Evolutionary conservation across 495 filamentous ascomycete genomes (phyloP), one percentile per base, ranked within the genome.

Genomic region (Hypoxylon subgilvum): DNA sequence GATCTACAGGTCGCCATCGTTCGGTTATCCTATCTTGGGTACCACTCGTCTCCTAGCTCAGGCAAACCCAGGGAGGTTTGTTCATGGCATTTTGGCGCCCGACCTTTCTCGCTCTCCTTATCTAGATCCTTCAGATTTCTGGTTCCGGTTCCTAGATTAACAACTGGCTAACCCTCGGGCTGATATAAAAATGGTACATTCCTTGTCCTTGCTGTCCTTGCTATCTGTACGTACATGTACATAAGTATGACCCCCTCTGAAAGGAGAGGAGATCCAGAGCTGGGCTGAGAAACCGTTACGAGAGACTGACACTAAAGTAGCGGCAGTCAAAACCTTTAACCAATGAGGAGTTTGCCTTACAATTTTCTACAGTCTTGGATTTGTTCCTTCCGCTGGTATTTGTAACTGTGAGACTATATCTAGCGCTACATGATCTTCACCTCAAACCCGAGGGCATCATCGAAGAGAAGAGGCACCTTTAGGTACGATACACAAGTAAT

Each of bases 1-100:
- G 41, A 53, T 50, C 53, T 54, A 53, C 17, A 48, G 36, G 36
- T 16, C 31, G 18, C 23, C 14, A 53, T 58, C 36, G 53, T 53
- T 43, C 52, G 52, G 56, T 42, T 0, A 30, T 22, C 52, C 38
- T n/a, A 25, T 25, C 41, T 10, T 34, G 49, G 14, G 22, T 41
- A 2, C 13, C 16, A 23, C 34, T 10, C n/a, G 18, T 28, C 18
- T 22, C 30, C 21, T 36, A 35, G 4, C 7, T 14, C 1, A 49
- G 32, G 18, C 18, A 18, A 54, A 2, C 38, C 32, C 41, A 32
- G 27, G n/a, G 51, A 50, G 58, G 38, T 10, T 34, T 27, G 18
- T 36, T 30, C 42, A 55, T 50, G 48, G 25, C 41, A 45, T 41
- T 23, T 19, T 44, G 36, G 27, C 5, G 18, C 23, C 13, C 40